Conservation (phyloP, 2,329 filamentous ascomycete genomes). For the Cryphonectria radicalis region DNA sequence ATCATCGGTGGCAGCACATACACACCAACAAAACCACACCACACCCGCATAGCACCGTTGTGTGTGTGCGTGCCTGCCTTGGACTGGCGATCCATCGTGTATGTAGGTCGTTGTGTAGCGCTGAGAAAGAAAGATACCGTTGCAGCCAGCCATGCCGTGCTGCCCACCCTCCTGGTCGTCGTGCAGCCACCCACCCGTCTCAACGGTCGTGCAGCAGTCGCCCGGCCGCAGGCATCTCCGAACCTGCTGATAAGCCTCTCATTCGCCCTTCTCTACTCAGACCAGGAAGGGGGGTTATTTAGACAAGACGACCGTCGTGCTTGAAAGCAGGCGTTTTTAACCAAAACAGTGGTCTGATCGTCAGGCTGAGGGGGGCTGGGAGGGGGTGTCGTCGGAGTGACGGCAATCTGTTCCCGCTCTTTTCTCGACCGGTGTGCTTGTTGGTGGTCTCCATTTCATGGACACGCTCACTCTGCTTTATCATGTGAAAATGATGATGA, state of each 20-base stretch:
- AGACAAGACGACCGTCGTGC: not conserved
- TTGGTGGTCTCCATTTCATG: slow-evolving; percentile 23
- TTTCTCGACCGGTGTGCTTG: slow-evolving; percentile 12
- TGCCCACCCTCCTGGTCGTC: slow-evolving; percentile 8
- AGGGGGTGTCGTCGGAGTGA: not conserved
- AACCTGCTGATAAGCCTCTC: slow-evolving; percentile 17
- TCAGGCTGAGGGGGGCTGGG: not conserved
- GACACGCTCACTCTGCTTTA: not conserved
- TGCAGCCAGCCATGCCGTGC: not conserved
- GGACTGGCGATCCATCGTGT: not conserved
- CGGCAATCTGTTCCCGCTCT: not conserved
- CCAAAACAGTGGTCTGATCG: not conserved
- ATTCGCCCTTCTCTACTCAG: slow-evolving; percentile 6
- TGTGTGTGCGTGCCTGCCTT: not conserved
- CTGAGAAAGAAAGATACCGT: not conserved
- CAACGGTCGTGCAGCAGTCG: slow-evolving; percentile 12
- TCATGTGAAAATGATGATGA: slow-evolving; percentile 4
- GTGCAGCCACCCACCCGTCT: slow-evolving; percentile 20
- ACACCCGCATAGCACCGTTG: not conserved
- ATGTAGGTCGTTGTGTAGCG: slow-evolving; percentile 1
- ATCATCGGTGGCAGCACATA: not conserved
- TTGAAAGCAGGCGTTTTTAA: not conserved
- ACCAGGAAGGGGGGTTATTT: not conserved
- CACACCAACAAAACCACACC: not conserved
- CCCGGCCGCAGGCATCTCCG: slow-evolving; percentile 7